A percentile compares a stretch with the other conserved stretches of the same genome.
phyloP scores from a whole-genome alignment of 768 basidiomycete species.

The Suillus occidentalis region DNA sequence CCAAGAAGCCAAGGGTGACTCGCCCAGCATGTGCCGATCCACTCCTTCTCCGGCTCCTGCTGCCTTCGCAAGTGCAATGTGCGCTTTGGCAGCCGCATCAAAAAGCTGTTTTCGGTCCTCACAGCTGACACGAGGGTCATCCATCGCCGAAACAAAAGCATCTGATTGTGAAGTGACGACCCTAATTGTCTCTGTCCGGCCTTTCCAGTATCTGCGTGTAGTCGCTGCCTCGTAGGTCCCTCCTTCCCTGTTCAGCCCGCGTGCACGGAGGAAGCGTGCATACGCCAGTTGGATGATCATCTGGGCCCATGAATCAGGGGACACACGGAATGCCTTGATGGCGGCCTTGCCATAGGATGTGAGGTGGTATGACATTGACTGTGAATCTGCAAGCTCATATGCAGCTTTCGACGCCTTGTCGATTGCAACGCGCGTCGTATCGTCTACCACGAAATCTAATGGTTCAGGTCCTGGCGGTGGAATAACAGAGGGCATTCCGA shows the following conservation, averaged over 20 bases:
- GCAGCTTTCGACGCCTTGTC: slow-evolving; percentile 54
- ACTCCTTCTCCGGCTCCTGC: slow-evolving; percentile 73
- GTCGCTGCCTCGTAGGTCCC: slow-evolving; percentile 95
- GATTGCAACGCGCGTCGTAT: slow-evolving; percentile 50
- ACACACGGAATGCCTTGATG: slow-evolving; percentile 86
- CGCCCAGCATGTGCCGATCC: slow-evolving; percentile 87
- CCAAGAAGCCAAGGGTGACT: slow-evolving; percentile 15
- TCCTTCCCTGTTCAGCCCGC: slow-evolving; percentile 39
- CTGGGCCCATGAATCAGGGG: slow-evolving; percentile 95
- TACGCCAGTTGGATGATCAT: slow-evolving; percentile 91
- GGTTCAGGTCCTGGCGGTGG: slow-evolving; percentile 41
- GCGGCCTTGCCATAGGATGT: slow-evolving; percentile 83
- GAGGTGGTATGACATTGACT: slow-evolving; percentile 59
- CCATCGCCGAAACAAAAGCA: slow-evolving; percentile 76
- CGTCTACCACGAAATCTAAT: slow-evolving; percentile 51
- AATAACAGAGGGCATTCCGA: slow-evolving; percentile 38
- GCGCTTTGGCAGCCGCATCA: slow-evolving; percentile 59
- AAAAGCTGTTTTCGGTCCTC: slow-evolving; percentile 56
- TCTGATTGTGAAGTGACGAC: slow-evolving; percentile 78
- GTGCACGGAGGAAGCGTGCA: slow-evolving; percentile 51
- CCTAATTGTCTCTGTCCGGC: slow-evolving; percentile 92
- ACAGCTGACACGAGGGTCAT: slow-evolving; percentile 38
- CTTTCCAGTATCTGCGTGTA: slow-evolving; percentile 85
- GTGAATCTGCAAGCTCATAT: slow-evolving; percentile 56
- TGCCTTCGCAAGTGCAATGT: slow-evolving; percentile 62